These are phyloP conservation scores for Berberis vulgaris DNA, from an alignment of 164 flowering plant genomes.

Conservation along the genomic window DNA sequence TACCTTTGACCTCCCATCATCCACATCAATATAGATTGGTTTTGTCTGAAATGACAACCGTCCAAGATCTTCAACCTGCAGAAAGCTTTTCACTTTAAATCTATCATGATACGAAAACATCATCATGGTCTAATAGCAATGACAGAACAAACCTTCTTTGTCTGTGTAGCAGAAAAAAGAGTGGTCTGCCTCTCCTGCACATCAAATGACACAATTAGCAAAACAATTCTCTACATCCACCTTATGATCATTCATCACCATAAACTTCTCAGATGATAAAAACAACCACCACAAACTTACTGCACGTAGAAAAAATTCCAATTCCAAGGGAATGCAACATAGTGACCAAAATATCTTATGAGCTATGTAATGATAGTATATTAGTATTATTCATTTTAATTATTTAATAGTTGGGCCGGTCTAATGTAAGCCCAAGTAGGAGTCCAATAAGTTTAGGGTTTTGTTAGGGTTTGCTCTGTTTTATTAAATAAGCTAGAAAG, in stretches of 20 bases:
- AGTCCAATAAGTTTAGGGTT: too few relatives aligned
- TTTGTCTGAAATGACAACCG: constrained; percentile 68
- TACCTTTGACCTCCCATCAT: constrained; percentile 85
- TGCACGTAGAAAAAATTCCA: too few relatives aligned
- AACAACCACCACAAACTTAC: too few relatives aligned
- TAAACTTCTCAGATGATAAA: not conserved
- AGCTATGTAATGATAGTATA: too few relatives aligned
- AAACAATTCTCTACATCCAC: not conserved
- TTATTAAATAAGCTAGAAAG: too few relatives aligned
- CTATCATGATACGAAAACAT: too few relatives aligned
- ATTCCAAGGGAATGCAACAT: too few relatives aligned
- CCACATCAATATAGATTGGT: constrained; percentile 86
- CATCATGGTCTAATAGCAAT: not conserved
- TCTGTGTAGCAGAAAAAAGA: constrained; percentile 95
- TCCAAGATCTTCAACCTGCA: constrained; percentile 92
- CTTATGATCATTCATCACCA: not conserved
- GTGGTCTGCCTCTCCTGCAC: constrained; percentile 88
- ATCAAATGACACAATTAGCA: constrained; percentile 14
- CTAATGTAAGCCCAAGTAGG: too few relatives aligned
- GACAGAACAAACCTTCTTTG: constrained; percentile 57
- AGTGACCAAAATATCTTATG: too few relatives aligned
- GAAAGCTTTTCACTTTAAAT: not conserved
- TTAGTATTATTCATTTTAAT: too few relatives aligned
- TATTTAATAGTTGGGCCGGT: too few relatives aligned
- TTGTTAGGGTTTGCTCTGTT: too few relatives aligned